These are phyloP conservation scores for Ascodesmis nigricans DNA, from an alignment of 495 filamentous ascomycete species.

Conservation along the genomic window DNA sequence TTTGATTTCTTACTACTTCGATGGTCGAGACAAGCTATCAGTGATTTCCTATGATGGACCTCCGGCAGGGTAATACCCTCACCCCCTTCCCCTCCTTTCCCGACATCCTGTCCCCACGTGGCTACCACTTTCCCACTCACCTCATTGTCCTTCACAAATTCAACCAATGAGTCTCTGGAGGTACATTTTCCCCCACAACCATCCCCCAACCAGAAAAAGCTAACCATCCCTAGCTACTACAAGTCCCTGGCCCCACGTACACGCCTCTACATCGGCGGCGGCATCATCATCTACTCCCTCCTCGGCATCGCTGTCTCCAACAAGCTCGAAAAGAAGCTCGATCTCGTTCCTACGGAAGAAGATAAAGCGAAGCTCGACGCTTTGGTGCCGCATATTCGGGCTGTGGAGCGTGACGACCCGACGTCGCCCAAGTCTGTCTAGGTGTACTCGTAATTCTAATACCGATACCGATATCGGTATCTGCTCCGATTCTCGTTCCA, in stretches of 20 bases:
- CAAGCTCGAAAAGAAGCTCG: conserved; percentile 38
- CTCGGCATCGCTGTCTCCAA: conserved; percentile 37
- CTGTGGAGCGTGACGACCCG: conserved; percentile 28
- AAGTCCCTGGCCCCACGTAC: conserved; percentile 36
- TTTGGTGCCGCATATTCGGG: conserved; percentile 29
- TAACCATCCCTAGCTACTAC: conserved; percentile 31
- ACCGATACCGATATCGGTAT: no score
- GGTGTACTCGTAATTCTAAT: no score
- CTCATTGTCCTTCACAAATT: no score
- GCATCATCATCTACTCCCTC: conserved; percentile 42
- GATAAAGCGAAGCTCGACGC: conserved; percentile 36
- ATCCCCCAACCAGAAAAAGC: not conserved
- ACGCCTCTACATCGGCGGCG: conserved; percentile 39
- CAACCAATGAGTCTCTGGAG: not conserved
- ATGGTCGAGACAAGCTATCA: no score
- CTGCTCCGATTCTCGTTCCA: no score
- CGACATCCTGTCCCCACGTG: no score
- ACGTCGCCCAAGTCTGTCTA: no score
- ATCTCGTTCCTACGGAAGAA: conserved; percentile 37
- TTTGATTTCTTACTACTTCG: no score
- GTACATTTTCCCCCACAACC: not conserved
- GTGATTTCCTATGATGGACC: no score
- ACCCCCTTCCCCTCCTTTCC: no score
- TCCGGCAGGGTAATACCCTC: no score
- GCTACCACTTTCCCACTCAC: no score